Base-by-base conservation (phyloP, 164 flowering plant species). In the Vitis riparia region DNA sequence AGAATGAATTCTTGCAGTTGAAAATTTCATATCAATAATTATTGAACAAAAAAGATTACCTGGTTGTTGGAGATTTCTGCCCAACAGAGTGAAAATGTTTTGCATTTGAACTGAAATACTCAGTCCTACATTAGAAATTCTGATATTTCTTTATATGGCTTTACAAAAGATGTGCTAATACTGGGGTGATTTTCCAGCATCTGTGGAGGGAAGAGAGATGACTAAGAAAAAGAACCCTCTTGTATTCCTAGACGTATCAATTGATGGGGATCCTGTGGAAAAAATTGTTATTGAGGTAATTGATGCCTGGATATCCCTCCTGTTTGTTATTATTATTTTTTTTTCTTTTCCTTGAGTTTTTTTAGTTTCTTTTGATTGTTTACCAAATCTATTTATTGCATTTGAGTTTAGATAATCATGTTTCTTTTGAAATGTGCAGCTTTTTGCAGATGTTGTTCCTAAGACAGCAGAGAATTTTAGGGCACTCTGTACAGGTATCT, bases 381-480 rank as follows among this genome's bases (percentile, higher is more conserved):
- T 44, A 51, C 19, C 55, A 52, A 17, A 12, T 1, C 32, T 57
- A 16, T 48, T 55, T 3, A 51, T 11, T 69, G 16, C 32, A 17
- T 59, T 47, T 27, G 16, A 60, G 9, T 60, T 65, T 15, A 27
- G 1, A 15, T 67, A 63, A 52, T 60, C n/a, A 10, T 32, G 8
- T 51, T 52, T 66, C n/a, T n/a, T 76, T 59, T 83, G 29, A n/a
- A 66, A 66, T 75, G 37, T 80, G 80, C 89, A 91, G 98, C 90
- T 92, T 65, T 92, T 89, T 82, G 81, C 92, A 61, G 84, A 89
- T 87, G 81, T 82, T 78, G 98, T 86, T 76, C 98, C 98, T 11
- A 91, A 76, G 82, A 92, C 98, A 48, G 94, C 96, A 9, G 97
- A 92, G 80, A 92, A 92, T 74, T 92, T 92, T 29, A 90, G 91